Conservation (phyloP, 805 yeast species). For the Starmerella scarabaei region DNA sequence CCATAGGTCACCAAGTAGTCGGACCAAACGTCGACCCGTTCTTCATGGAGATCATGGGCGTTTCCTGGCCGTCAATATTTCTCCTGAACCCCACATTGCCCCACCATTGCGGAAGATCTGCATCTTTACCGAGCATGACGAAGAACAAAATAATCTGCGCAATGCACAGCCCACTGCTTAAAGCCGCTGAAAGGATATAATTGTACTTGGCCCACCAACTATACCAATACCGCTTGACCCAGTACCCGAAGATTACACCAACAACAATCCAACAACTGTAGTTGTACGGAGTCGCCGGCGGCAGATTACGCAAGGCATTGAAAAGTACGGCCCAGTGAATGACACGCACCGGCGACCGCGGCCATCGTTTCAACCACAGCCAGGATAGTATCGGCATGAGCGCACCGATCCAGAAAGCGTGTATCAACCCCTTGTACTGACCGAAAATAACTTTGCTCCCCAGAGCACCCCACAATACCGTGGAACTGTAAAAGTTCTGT, state of each 20-base stretch:
- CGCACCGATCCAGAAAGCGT: slow-evolving; percentile 50
- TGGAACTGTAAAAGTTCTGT: slow-evolving; percentile 39
- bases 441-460: slow-evolving; percentile 53
- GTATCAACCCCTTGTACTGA: slow-evolving; percentile 41
- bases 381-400: slow-evolving; percentile 33
- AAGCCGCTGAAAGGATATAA: slow-evolving; percentile 50
- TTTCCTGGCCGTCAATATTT: slow-evolving; percentile 28
- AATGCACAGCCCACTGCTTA: slow-evolving; percentile 56
- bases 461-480: slow-evolving; percentile 51
- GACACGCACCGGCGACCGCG: slow-evolving; percentile 32
- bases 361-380: slow-evolving; percentile 29
- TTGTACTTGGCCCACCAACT: slow-evolving; percentile 72
- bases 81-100: slow-evolving; percentile 38
- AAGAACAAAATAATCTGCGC: slow-evolving; percentile 47
- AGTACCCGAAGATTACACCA: slow-evolving; percentile 46
- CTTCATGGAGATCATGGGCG: slow-evolving; percentile 26
- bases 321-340: slow-evolving; percentile 60
- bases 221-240: slow-evolving; percentile 41
- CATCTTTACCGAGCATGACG: slow-evolving; percentile 34
- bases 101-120: slow-evolving; percentile 47
- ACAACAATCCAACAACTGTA: slow-evolving; percentile 43
- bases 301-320: slow-evolving; percentile 46
- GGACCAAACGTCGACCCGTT: slow-evolving; percentile 40
- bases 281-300: slow-evolving; percentile 64
- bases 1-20: slow-evolving; percentile 27